These are phyloP conservation scores for Sicyos baderoa DNA, from an alignment of 306 rosid genomes.

Conservation along the genomic window DNA sequence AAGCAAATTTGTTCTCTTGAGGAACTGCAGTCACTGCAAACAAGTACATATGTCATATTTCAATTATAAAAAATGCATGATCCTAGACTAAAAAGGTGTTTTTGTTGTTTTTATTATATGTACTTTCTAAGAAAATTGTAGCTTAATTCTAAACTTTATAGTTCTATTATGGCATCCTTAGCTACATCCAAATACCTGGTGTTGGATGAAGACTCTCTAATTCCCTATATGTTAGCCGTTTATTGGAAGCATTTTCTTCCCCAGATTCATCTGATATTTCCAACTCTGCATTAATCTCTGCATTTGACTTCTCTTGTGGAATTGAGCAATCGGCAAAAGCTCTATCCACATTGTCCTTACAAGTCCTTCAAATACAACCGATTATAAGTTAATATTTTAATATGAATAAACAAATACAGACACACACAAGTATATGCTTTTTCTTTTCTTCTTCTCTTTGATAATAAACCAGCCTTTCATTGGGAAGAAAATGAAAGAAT, in stretches of 20 bases:
- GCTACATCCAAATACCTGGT: conserved; percentile 33
- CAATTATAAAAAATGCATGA: conserved; percentile 19
- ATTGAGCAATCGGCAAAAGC: conserved; percentile 67
- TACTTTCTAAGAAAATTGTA: conserved; percentile 7
- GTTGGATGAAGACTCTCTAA: conserved; percentile 49
- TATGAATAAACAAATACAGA: neutral
- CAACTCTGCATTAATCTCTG: conserved; percentile 85
- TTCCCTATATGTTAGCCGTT: conserved; percentile 45
- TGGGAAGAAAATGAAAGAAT: no score
- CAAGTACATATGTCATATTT: conserved; percentile 17
- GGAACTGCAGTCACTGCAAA: conserved; percentile 40
- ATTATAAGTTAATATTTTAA: neutral
- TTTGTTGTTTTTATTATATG: neutral
- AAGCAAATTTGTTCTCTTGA: conserved; percentile 59
- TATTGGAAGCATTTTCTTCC: conserved; percentile 69
- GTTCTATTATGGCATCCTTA: neutral
- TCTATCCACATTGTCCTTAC: conserved; percentile 64
- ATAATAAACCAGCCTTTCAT: no score
- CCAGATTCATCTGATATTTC: conserved; percentile 92
- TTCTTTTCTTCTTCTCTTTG: no score
- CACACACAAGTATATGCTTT: no score
- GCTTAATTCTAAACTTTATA: neutral
- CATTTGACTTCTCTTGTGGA: conserved; percentile 94
- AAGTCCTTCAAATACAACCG: conserved; percentile 57
- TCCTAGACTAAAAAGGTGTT: neutral